Evolutionary conservation across 306 rosid species (phyloP).

Genomic region (Citrullus amarus): DNA sequence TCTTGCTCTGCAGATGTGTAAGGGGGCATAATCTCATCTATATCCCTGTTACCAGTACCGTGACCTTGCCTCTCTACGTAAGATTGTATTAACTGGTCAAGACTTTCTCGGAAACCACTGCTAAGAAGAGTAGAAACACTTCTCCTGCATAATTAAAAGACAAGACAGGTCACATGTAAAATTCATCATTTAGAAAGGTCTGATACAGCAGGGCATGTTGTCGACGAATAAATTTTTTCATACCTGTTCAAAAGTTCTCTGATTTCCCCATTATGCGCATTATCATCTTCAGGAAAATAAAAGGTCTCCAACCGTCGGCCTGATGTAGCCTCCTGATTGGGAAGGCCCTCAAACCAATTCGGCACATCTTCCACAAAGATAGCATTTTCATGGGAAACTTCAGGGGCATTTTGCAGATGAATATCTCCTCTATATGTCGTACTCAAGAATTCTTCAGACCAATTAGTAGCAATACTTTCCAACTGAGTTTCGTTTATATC

Average conservation of each 20-base stretch:
- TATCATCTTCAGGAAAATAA: conserved; percentile 79
- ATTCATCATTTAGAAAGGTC: conserved; percentile 8
- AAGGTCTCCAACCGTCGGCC: conserved; percentile 45
- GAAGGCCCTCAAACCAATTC: conserved; percentile 72
- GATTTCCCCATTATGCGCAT: conserved; percentile 62
- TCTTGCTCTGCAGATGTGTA: conserved; percentile 46
- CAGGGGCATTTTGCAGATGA: conserved; percentile 45
- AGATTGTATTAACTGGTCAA: conserved; percentile 79
- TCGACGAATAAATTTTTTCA: not conserved
- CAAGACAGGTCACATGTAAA: not conserved
- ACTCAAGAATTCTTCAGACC: conserved; percentile 49
- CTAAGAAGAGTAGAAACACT: conserved; percentile 91
- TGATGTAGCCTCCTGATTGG: conserved; percentile 48
- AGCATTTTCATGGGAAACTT: conserved; percentile 62
- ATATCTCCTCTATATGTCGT: conserved; percentile 45
- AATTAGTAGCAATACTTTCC: conserved; percentile 33
- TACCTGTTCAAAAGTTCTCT: conserved; percentile 92
- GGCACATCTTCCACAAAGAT: conserved; percentile 79
- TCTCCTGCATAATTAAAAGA: conserved; percentile 54
- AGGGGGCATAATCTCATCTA: conserved; percentile 44
- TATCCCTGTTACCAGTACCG: conserved; percentile 60
- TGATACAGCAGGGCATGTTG: not conserved
- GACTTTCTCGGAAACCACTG: conserved; percentile 91
- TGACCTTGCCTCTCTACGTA: conserved; percentile 82
- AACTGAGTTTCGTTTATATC: conserved; percentile 35